A percentile compares a stretch with the other conserved stretches of the same genome.
phyloP scores from a whole-genome alignment of 306 rosid species.

The Gastrolobium bilobum region DNA sequence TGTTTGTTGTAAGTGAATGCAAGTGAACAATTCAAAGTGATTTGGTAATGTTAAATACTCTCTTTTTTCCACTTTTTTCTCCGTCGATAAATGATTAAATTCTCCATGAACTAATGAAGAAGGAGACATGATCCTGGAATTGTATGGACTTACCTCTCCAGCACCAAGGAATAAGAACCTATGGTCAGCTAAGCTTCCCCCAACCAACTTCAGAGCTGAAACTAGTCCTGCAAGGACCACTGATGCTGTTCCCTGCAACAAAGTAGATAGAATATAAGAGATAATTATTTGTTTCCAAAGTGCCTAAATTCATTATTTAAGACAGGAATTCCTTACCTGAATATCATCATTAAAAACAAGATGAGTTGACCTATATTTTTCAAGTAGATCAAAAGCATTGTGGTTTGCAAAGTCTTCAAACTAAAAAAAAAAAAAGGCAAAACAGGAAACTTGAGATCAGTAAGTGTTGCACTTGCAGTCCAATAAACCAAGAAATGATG shows the following conservation, averaged over 20 bases:
- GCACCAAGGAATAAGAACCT: conserved; percentile 93
- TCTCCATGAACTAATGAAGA: conserved; percentile 1
- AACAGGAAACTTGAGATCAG: conserved; percentile 35
- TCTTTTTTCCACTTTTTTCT: neutral
- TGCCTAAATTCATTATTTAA: conserved; percentile 11
- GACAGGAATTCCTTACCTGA: conserved; percentile 65
- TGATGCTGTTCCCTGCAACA: conserved; percentile 95
- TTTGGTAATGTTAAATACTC: neutral
- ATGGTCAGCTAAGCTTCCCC: conserved; percentile 84
- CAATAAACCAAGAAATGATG: conserved; percentile 38
- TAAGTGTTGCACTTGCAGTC: neutral
- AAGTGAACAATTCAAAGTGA: conserved; percentile 35
- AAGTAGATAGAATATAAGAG: conserved; percentile 29
- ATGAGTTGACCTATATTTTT: conserved; percentile 85
- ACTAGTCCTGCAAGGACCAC: conserved; percentile 95
- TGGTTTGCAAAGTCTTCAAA: conserved; percentile 99
- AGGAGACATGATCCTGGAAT: conserved; percentile 15
- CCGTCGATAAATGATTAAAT: conserved; percentile 21
- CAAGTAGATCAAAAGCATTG: conserved; percentile 97
- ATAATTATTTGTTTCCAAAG: neutral
- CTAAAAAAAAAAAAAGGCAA: conserved; percentile 54
- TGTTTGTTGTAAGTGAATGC: neutral
- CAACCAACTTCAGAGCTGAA: conserved; percentile 74
- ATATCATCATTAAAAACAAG: conserved; percentile 97
- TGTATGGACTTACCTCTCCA: conserved; percentile 77